Percentiles rank a stretch among this genome's conserved stretches.
phyloP scores from a whole-genome alignment of 371 early-diverging fungal genomes.

The Mortierella sp. region DNA sequence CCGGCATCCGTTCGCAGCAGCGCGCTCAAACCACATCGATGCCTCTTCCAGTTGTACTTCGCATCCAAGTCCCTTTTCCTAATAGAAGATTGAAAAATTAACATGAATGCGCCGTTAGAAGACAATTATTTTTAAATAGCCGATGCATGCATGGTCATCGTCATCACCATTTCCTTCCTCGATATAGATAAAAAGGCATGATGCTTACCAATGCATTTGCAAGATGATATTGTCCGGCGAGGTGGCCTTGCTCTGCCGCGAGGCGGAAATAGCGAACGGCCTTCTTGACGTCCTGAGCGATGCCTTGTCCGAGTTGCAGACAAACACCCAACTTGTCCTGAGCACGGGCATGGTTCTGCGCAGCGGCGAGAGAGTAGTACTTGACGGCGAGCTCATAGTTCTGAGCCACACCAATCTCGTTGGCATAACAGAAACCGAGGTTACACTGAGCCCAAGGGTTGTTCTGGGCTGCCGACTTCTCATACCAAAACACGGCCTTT shows the following conservation, averaged over 20 bases:
- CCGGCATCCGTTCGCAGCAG: constrained; percentile 70
- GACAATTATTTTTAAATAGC: not conserved
- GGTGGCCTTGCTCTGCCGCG: constrained; percentile 77
- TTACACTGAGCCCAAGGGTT: constrained; percentile 89
- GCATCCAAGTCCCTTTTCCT: constrained; percentile 81
- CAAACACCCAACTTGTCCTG: constrained; percentile 80
- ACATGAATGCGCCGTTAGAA: not conserved
- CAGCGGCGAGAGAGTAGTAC: constrained; percentile 65
- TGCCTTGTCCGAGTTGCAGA: constrained; percentile 83
- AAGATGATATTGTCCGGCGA: constrained; percentile 72
- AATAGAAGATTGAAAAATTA: constrained; percentile 11
- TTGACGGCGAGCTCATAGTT: constrained; percentile 68
- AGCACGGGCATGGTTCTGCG: constrained; percentile 57
- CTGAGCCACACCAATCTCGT: constrained; percentile 74
- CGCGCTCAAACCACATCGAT: constrained; percentile 77
- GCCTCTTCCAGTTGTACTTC: constrained; percentile 71
- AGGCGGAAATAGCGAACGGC: constrained; percentile 73
- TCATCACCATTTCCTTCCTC: not conserved
- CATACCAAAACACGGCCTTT: constrained; percentile 81
- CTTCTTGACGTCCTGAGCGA: constrained; percentile 64
- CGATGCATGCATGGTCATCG: not conserved
- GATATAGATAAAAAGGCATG: not conserved
- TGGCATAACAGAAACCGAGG: constrained; percentile 88
- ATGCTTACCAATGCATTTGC: constrained; percentile 64
- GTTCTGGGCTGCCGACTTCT: constrained; percentile 82